These are phyloP conservation scores for Thielaviopsis cerberus DNA, from an alignment of 2,329 filamentous ascomycete species.

Conservation along the genomic window DNA sequence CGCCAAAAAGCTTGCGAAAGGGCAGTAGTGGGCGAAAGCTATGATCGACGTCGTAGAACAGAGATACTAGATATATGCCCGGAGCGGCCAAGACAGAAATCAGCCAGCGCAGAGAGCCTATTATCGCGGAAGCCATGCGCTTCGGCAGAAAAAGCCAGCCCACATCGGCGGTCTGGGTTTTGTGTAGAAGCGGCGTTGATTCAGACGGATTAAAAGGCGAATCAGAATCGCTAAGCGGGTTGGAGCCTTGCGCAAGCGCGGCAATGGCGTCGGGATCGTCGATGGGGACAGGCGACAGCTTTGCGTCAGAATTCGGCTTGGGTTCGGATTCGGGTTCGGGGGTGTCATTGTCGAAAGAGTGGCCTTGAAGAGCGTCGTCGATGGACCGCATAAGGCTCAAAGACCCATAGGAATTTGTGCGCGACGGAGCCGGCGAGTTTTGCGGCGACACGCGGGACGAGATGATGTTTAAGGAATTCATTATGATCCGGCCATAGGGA, in stretches of 20 bases:
- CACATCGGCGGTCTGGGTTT: conserved; percentile 15
- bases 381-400: conserved; percentile 27
- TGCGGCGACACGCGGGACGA: conserved; percentile 60
- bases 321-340: conserved; percentile 17
- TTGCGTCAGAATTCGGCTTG: neutral
- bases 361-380: conserved; percentile 6
- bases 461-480: conserved; percentile 95
- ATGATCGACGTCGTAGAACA: conserved; percentile 64
- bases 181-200: conserved; percentile 41
- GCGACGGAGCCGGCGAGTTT: conserved; percentile 35
- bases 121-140: conserved; percentile 51
- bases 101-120: conserved; percentile 61
- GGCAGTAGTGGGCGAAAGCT: conserved; percentile 62
- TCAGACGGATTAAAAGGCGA: conserved; percentile 26
- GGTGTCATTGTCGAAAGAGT: conserved; percentile 22
- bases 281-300: conserved; percentile 19
- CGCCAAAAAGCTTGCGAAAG: conserved; percentile 41
- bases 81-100: conserved; percentile 63
- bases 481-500: conserved; percentile 47
- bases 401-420: conserved; percentile 41
- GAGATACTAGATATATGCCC: conserved; percentile 63
- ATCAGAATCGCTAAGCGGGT: conserved; percentile 18
- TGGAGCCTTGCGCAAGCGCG: conserved; percentile 12
- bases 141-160: conserved; percentile 43
- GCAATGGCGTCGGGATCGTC: conserved; percentile 8